phyloP scores from a whole-genome alignment of 257 asterid species.

The Solanum peruvianum region DNA sequence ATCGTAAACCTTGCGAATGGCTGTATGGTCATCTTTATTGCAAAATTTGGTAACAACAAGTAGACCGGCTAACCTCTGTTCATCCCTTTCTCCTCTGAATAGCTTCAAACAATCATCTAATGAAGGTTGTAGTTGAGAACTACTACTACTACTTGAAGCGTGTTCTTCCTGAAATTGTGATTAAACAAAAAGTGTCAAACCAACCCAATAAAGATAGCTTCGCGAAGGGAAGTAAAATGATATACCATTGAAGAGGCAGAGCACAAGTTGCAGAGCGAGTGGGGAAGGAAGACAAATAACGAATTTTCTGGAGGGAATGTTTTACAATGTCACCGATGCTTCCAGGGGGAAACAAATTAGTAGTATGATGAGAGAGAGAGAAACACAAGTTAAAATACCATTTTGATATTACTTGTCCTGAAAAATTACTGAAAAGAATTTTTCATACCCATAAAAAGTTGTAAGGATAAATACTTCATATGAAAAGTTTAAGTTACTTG shows the following conservation, averaged over 20 bases:
- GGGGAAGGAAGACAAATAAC: background rate
- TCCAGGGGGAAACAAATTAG: background rate
- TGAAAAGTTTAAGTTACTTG: too few species aligned
- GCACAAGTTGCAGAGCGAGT: background rate
- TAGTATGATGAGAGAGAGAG: background rate
- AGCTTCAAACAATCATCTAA: conserved; percentile 54
- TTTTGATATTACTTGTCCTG: too few species aligned
- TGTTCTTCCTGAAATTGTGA: background rate
- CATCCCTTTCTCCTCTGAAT: conserved; percentile 59
- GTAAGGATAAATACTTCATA: too few species aligned
- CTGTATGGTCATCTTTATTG: conserved; percentile 48
- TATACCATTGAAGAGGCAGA: background rate
- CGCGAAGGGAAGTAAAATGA: background rate
- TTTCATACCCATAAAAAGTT: too few species aligned
- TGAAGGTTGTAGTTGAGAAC: conserved; percentile 16
- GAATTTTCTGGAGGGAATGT: background rate
- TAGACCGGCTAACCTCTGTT: conserved; percentile 79
- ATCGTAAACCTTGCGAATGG: conserved; percentile 47
- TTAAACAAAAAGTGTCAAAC: background rate
- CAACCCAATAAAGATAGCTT: background rate
- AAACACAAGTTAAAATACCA: too few species aligned
- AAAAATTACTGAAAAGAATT: too few species aligned
- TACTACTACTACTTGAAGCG: background rate
- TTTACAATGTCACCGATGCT: background rate
- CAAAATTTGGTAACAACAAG: conserved; percentile 62